Base-by-base conservation (phyloP, 495 filamentous ascomycete species). In the Penicillium nucicola region DNA sequence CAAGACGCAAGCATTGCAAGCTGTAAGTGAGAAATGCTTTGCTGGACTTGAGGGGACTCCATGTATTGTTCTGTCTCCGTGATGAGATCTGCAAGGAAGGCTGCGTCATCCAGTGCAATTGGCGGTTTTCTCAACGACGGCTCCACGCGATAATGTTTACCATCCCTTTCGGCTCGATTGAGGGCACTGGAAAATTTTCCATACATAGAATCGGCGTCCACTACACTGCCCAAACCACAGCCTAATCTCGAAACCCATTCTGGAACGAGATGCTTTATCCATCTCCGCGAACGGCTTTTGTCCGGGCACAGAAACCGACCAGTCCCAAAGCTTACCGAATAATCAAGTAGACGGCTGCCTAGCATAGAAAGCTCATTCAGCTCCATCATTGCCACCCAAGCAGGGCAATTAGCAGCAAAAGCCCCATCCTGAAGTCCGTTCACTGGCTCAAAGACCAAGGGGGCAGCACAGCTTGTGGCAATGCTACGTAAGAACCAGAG, bases 401-500 rank as follows among this genome's bases (percentile, higher is more conserved):
- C n/a, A 5, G 43, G 43, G n/a, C 19, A 15, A 20, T 46, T 46
- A 5, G 43, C 43, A 20, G 22, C 43, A 19, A 46, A 34, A 10
- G 19, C 20, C 17, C 43, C 43, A 31, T 46, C 43, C 15, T 22
- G 43, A 14, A 34, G 30, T 12, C 32, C 5, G 13, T 12, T 20
- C 13, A 46, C 17, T 3, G 43, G 43, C 19, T 46, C 32, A 30
- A 46, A 46, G 8, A 34, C 10, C 10, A 46, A 18, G 32, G 6
- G 43, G n/a, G 43, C 43, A 23, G 43, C 32, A 17, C 43, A 46
- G 32, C 43, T 46, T 8, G 43, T 36, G 30, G 43, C 32, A 25
- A 46, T 36, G 13, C 43, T 46, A 46, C 13, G 28, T 30, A 15
- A 18, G 4, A 33, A 19, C 15, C 14, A 15, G 28, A 34, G n/a